phyloP scores from a whole-genome alignment of 805 yeast species.

The Tetrapisispora pingtungensis region DNA sequence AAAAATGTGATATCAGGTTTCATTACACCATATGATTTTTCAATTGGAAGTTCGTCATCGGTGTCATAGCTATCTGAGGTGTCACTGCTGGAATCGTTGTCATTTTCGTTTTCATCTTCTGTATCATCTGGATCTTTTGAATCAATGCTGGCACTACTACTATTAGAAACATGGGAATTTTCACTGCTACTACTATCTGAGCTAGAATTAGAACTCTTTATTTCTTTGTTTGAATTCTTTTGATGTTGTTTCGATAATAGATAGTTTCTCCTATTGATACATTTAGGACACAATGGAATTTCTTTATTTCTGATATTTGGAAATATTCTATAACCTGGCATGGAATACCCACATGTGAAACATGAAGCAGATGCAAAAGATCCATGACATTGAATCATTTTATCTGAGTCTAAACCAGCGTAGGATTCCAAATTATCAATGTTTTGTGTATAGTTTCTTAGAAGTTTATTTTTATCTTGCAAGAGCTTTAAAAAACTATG shows the following conservation, averaged over 20 bases:
- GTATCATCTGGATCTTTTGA: not conserved
- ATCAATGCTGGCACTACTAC: not conserved
- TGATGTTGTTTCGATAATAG: constrained; percentile 6
- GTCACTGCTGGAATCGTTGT: not conserved
- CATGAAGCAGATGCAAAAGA: constrained; percentile 86
- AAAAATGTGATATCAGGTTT: constrained; percentile 91
- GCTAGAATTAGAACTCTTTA: too few species aligned
- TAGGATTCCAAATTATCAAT: constrained; percentile 79
- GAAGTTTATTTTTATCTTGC: constrained; percentile 64
- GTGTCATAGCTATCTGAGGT: constrained; percentile 1
- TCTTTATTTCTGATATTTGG: constrained; percentile 47
- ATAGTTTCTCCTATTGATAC: constrained; percentile 38
- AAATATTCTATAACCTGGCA: constrained; percentile 57
- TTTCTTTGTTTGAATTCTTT: too few species aligned
- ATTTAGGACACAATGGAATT: constrained; percentile 64
- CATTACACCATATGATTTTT: constrained; percentile 64
- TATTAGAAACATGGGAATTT: not conserved
- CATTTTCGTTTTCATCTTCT: not conserved
- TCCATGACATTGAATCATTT: constrained; percentile 83
- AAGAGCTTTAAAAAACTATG: constrained; percentile 70
- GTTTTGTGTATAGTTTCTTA: constrained; percentile 84
- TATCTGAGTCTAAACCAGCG: constrained; percentile 60
- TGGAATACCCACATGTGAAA: constrained; percentile 57
- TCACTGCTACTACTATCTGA: not conserved
- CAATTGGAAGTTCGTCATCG: constrained; percentile 10